These are phyloP conservation scores for Isabelozyma heimii DNA, from an alignment of 805 yeast species.

Conservation along the genomic window DNA sequence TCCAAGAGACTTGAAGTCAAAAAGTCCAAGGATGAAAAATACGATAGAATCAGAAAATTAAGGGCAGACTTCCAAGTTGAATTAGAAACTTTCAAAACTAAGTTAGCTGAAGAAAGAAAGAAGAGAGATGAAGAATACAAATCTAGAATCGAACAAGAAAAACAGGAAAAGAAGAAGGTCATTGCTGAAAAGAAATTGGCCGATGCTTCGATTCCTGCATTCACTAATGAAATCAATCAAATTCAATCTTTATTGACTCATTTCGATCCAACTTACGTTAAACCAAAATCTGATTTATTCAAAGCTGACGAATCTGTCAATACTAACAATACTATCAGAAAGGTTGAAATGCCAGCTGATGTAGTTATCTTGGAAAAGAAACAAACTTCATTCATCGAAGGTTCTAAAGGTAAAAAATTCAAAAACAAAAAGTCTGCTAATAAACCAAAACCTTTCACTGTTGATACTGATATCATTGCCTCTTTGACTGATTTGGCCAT, in stretches of 20 bases:
- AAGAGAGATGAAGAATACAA: conserved; percentile 70
- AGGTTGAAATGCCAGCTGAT: conserved; percentile 61
- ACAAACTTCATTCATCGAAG: conserved; percentile 56
- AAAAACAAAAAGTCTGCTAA: conserved; percentile 47
- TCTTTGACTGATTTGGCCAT: conserved; percentile 74
- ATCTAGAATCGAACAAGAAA: conserved; percentile 48
- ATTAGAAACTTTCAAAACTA: conserved; percentile 65
- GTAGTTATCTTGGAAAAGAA: conserved; percentile 63
- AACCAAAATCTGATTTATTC: conserved; percentile 21
- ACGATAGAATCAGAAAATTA: conserved; percentile 62
- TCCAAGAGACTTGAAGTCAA: conserved; percentile 65
- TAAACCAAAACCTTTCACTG: conserved; percentile 57
- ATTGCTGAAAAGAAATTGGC: conserved; percentile 64
- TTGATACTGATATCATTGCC: conserved; percentile 79
- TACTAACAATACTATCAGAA: conserved; percentile 37
- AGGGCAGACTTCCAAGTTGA: conserved; percentile 75
- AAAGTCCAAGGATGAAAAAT: conserved; percentile 66
- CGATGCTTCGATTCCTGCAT: conserved; percentile 81
- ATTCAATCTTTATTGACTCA: conserved; percentile 69
- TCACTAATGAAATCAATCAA: conserved; percentile 69
- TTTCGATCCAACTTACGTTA: conserved; percentile 78
- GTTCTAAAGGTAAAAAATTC: conserved; percentile 33
- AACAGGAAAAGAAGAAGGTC: conserved; percentile 52
- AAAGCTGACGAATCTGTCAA: conserved; percentile 25
- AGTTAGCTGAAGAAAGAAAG: conserved; percentile 65